A percentile compares a stretch with the other conserved stretches of the same genome.
phyloP scores from a whole-genome alignment of 495 filamentous ascomycete genomes.

The Lophiostoma macrostomum region DNA sequence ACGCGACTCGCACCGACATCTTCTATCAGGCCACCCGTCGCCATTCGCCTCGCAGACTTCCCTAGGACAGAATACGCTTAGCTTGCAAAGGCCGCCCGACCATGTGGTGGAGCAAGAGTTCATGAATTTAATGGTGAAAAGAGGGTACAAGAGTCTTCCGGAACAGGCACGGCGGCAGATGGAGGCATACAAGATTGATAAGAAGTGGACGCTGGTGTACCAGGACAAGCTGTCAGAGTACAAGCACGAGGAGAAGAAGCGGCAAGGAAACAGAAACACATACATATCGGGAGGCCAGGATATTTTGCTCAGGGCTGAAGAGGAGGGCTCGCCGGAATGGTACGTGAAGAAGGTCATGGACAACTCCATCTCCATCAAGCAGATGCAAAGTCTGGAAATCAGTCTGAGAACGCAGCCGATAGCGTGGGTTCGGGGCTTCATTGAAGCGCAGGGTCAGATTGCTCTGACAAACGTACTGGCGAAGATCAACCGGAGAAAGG shows the following conservation, averaged over 20 bases:
- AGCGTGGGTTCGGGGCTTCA: conserved; percentile 93
- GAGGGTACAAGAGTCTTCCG: conserved; percentile 94
- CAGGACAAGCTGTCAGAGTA: conserved; percentile 91
- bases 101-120: conserved; percentile 89
- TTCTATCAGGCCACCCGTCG: conserved; percentile 35
- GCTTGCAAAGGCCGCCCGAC: conserved; percentile 70
- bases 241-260: conserved; percentile 89
- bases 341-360: conserved; percentile 97
- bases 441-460: conserved; percentile 96
- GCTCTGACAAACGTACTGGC: conserved; percentile 89
- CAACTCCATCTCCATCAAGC: conserved; percentile 86
- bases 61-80: conserved; percentile 56
- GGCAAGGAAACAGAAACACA: conserved; percentile 64
- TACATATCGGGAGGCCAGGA: conserved; percentile 59
- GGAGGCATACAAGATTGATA: conserved; percentile 84
- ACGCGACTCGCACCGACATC: conserved; percentile 29
- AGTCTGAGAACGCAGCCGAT: conserved; percentile 95
- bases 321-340: conserved; percentile 97
- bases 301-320: conserved; percentile 72
- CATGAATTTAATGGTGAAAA: conserved; percentile 89
- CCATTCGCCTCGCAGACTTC: conserved; percentile 50
- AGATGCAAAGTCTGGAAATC: conserved; percentile 86
- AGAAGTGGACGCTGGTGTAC: conserved; percentile 97
- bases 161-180: conserved; percentile 93
- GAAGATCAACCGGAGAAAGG: conserved; percentile 87